These are phyloP conservation scores for Akanthomyces uredinophilus DNA, from an alignment of 2,329 filamentous ascomycete genomes.

Conservation along the genomic window DNA sequence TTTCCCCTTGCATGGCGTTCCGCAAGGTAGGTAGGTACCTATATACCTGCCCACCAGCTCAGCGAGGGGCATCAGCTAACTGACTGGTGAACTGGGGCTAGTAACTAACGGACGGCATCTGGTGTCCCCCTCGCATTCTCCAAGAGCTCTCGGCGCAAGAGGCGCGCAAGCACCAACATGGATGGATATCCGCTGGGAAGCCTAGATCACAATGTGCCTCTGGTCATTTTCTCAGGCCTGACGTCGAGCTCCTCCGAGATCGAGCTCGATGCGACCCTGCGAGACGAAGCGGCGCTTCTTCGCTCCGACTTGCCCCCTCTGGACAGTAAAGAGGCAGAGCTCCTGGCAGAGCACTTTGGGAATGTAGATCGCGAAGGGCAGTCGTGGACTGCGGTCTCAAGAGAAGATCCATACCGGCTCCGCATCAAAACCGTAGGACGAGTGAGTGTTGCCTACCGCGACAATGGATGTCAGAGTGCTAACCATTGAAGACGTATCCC, in stretches of 20 bases:
- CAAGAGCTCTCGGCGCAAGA: slow-evolving; percentile 3
- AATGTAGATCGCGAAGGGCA: slow-evolving; percentile 58
- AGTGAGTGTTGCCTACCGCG: slow-evolving; percentile 50
- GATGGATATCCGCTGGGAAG: slow-evolving; percentile 76
- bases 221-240: slow-evolving; percentile 78
- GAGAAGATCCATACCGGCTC: slow-evolving; percentile 52
- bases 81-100: slow-evolving; percentile 6
- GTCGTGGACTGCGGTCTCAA: slow-evolving; percentile 62
- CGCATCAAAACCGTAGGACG: slow-evolving; percentile 71
- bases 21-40: slow-evolving; percentile 7
- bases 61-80: slow-evolving; percentile 12
- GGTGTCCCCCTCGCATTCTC: slow-evolving; percentile 2
- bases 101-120: background rate
- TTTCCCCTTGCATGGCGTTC: background rate
- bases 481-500: slow-evolving; percentile 41
- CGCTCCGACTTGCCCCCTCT: slow-evolving; percentile 67
- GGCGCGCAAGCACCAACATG: slow-evolving; percentile 37
- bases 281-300: slow-evolving; percentile 56
- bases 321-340: slow-evolving; percentile 58
- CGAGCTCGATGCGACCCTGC: slow-evolving; percentile 45
- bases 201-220: slow-evolving; percentile 79
- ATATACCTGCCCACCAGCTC: background rate
- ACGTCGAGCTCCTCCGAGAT: slow-evolving; percentile 35
- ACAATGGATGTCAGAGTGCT: slow-evolving; percentile 7
- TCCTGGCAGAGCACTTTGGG: slow-evolving; percentile 61